Evolutionary conservation across 345 rosid species (phyloP).

Genomic region (Bruguiera parviflora): DNA sequence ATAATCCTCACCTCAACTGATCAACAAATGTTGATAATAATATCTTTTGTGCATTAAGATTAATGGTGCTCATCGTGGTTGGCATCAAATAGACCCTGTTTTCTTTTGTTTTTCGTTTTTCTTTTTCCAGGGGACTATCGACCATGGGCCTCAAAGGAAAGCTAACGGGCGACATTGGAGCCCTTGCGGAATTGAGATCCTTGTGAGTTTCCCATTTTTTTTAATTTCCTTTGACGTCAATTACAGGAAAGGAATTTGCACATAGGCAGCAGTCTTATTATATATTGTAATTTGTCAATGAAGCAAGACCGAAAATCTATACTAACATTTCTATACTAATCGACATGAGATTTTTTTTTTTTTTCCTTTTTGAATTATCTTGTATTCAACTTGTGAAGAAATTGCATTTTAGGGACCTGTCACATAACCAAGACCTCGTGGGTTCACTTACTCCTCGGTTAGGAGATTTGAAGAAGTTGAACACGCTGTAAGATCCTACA

Average conservation of each 20-base stretch:
- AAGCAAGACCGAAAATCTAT: too few species aligned
- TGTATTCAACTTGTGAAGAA: not conserved
- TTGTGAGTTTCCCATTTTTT: slow-evolving; percentile 46
- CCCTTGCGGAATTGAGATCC: slow-evolving; percentile 69
- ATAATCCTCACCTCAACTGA: not conserved
- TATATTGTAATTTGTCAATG: too few species aligned
- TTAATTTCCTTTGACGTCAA: too few species aligned
- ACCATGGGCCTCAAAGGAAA: slow-evolving; percentile 78
- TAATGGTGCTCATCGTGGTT: too few species aligned
- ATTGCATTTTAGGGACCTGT: slow-evolving; percentile 67
- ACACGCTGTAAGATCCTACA: slow-evolving; percentile 56
- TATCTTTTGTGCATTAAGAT: too few species aligned
- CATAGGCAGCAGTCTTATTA: too few species aligned
- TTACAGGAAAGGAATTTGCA: too few species aligned
- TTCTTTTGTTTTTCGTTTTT: not conserved
- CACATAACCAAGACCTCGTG: slow-evolving; percentile 65
- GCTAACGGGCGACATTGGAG: slow-evolving; percentile 92
- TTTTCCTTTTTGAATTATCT: not conserved
- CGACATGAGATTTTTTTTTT: too few species aligned
- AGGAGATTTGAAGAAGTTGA: slow-evolving; percentile 75
- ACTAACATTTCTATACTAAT: too few species aligned
- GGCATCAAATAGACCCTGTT: not conserved
- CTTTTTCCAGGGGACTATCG: slow-evolving; percentile 63
- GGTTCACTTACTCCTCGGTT: slow-evolving; percentile 68
- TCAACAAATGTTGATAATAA: too few species aligned